Conservation (phyloP, 208 protist genomes). For the Trypanosoma rangeli region DNA sequence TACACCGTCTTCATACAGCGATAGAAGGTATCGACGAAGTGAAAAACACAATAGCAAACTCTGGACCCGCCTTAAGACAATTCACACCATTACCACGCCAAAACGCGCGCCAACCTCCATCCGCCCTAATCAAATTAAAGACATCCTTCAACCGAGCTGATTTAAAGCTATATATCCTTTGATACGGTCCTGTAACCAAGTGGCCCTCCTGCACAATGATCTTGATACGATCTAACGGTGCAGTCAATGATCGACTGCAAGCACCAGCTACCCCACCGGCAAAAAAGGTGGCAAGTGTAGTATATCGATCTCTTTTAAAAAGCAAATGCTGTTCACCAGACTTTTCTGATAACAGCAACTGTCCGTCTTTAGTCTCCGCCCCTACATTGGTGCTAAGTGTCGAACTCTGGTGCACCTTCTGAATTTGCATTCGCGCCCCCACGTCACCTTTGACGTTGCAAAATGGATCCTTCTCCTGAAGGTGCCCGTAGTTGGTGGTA, state of each 20-base stretch:
- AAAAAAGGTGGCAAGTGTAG: constrained; percentile 73
- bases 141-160: constrained; percentile 66
- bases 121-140: constrained; percentile 68
- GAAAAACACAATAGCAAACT: constrained; percentile 90
- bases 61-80: constrained; percentile 89
- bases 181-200: constrained; percentile 34
- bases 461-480: not conserved
- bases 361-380: not conserved
- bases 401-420: not conserved
- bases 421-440: not conserved
- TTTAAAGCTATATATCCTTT: constrained; percentile 29
- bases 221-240: constrained; percentile 92
- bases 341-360: not conserved
- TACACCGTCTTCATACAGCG: constrained; percentile 78
- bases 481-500: not conserved
- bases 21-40: constrained; percentile 77
- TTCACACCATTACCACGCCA: constrained; percentile 91
- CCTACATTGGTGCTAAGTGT: not conserved
- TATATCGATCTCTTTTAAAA: constrained; percentile 77
- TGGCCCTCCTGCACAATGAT: constrained; percentile 92
- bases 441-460: not conserved
- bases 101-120: constrained; percentile 78
- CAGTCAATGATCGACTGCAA: constrained; percentile 83
- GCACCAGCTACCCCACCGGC: constrained; percentile 83
- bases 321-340: constrained; percentile 20